These are phyloP conservation scores for Fusarium sp. DNA, from an alignment of 2,329 filamentous ascomycete genomes.

Conservation along the genomic window DNA sequence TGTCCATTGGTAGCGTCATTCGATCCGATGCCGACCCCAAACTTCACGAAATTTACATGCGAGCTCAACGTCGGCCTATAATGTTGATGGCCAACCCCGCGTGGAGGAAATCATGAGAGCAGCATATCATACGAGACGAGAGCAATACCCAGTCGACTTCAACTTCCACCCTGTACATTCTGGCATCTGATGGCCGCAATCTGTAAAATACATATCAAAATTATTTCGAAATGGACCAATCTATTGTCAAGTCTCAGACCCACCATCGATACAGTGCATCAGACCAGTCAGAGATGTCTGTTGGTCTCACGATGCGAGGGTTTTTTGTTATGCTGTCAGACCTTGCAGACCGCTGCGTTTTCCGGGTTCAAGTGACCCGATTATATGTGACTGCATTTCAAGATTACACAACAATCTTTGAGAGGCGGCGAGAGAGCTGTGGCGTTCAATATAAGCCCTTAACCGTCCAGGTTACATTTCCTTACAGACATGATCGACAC, in stretches of 20 bases:
- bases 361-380: conserved; percentile 17
- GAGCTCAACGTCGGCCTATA: conserved; percentile 78
- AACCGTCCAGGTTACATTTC: conserved; percentile 31
- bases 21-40: conserved; percentile 87
- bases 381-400: conserved; percentile 5
- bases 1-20: conserved; percentile 98
- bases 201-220: conserved; percentile 45
- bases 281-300: conserved; percentile 14
- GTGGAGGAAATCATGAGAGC: conserved; percentile 47
- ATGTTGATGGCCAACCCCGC: conserved; percentile 59
- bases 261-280: conserved; percentile 17
- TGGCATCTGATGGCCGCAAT: conserved; percentile 38
- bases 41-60: conserved; percentile 78
- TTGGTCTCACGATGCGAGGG: conserved; percentile 20
- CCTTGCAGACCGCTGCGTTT: conserved; percentile 15
- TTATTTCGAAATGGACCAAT: conserved; percentile 33
- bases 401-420: conserved; percentile 16
- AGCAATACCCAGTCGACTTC: conserved; percentile 40
- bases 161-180: conserved; percentile 41
- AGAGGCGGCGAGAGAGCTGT: conserved; percentile 18
- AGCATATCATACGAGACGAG: conserved; percentile 36
- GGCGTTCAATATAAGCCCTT: conserved; percentile 25
- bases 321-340: conserved; percentile 18
- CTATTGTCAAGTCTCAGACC: conserved; percentile 15
- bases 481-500: conserved; percentile 25